Conservation (phyloP, 495 filamentous ascomycete species). For the Sporormia fimetaria region DNA sequence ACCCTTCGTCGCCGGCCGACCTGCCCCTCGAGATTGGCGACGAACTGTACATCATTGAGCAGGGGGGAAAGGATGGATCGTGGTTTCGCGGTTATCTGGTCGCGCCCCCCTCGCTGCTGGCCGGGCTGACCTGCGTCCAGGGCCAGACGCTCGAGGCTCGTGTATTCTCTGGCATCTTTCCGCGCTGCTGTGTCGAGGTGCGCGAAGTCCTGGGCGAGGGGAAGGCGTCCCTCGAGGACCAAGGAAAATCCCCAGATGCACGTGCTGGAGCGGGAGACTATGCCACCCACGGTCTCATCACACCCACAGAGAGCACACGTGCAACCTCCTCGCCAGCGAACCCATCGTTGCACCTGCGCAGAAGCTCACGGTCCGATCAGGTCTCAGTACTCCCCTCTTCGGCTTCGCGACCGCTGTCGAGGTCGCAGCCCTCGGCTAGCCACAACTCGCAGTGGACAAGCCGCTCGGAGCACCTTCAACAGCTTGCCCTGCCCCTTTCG, state of each 20-base stretch:
- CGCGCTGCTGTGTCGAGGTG: conserved; percentile 79
- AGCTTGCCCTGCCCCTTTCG: conserved; percentile 21
- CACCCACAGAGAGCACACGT: conserved; percentile 25
- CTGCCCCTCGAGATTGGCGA: conserved; percentile 96
- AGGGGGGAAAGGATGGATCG: conserved; percentile 68
- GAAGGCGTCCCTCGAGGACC: conserved; percentile 13
- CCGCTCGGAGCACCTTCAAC: conserved; percentile 25
- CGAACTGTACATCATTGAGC: conserved; percentile 97
- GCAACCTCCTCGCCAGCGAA: conserved; percentile 13
- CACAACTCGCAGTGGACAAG: conserved; percentile 21
- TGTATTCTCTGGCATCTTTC: conserved; percentile 96
- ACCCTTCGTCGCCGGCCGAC: conserved; percentile 73
- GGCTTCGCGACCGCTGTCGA: conserved; percentile 17
- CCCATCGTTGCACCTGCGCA: conserved; percentile 6
- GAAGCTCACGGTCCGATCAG: conserved; percentile 13
- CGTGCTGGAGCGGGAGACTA: conserved; percentile 18
- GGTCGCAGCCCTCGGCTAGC: conserved; percentile 20
- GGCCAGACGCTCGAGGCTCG: conserved; percentile 89
- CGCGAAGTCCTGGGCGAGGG: conserved; percentile 37
- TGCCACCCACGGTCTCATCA: conserved; percentile 25
- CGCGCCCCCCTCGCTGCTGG: conserved; percentile 82
- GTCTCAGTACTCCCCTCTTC: conserved; percentile 20
- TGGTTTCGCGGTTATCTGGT: conserved; percentile 96
- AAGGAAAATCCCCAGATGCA: conserved; percentile 12
- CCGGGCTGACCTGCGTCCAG: conserved; percentile 81